Evolutionary conservation across 345 rosid species (phyloP), one percentile per base, ranked within the genome.

Genomic region (Hevea brasiliensis): DNA sequence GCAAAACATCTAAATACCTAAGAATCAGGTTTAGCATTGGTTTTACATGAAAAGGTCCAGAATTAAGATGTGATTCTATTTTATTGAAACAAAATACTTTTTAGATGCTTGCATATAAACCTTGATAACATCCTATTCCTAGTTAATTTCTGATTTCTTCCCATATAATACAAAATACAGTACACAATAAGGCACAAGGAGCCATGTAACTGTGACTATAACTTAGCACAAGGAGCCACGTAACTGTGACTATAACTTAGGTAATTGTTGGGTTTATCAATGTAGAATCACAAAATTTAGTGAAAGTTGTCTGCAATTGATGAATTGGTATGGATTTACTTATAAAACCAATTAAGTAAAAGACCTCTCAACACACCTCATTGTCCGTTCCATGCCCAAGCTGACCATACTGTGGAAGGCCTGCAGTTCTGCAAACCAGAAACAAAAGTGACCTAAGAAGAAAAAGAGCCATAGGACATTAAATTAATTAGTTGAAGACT

Each of bases 361-460:
- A 61, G 61, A 11, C 45, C 44, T 58, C 13, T 45, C 57, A 72
- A 66, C 58, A 42, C 78, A 91, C 98, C 97, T 92, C 98, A 72
- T 95, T 92, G 77, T 92, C 98, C 8, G 98, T 95, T 74, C 99
- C 98, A 83, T 95, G 99, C 60, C 99, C 99, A 84, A 95, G 98
- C 76, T 95, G 99, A 70, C 99, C 99, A 84, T 88, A 92, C 76
- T 92, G 99, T 67, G 99, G 98, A 80, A 92, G 97, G 60, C 99
- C 99, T 3, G 97, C 98, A 80, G 96, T 91, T 76, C 99, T 95
- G 77, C 71, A 77, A 77, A 77, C 70, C 79, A 70, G 76, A 32
- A 32, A 32, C 3, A 32, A 32, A 32, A 32, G 4, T 32, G 37
- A 32, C 2, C 37, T 32, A 32, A 32, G 37, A 32, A 32, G 37